phyloP scores from a whole-genome alignment of 495 filamentous ascomycete genomes.

The Lophiostoma macrostomum region DNA sequence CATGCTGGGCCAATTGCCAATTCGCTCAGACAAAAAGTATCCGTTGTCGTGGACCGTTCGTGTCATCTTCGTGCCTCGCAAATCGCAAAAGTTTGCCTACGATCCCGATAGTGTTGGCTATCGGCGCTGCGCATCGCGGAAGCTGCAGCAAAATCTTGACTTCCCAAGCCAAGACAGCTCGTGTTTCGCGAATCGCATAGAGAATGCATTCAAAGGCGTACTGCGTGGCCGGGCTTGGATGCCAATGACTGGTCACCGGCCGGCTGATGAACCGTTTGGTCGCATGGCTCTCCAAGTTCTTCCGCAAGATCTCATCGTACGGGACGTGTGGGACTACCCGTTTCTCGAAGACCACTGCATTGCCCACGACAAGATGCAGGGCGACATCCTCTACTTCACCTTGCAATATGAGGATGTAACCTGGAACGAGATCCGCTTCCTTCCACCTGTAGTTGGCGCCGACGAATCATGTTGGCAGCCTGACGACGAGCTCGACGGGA shows the following conservation, averaged over 20 bases:
- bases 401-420: slow-evolving; percentile 33
- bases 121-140: slow-evolving; percentile 32
- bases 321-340: slow-evolving; percentile 35
- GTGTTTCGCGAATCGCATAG: slow-evolving; percentile 31
- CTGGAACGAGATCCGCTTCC: slow-evolving; percentile 33
- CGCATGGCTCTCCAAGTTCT: slow-evolving; percentile 28
- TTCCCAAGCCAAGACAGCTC: slow-evolving; percentile 30
- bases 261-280: slow-evolving; percentile 27
- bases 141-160: slow-evolving; percentile 33
- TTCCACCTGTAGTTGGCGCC: slow-evolving; percentile 24
- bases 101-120: slow-evolving; percentile 33
- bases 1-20: slow-evolving; percentile 27
- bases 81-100: slow-evolving; percentile 30
- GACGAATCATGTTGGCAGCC: slow-evolving; percentile 36
- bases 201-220: slow-evolving; percentile 30
- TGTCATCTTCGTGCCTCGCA: slow-evolving; percentile 34
- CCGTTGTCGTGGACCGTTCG: slow-evolving; percentile 31
- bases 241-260: slow-evolving; percentile 31
- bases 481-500: slow-evolving; percentile 32
- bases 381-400: slow-evolving; percentile 36
- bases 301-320: slow-evolving; percentile 25
- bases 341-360: slow-evolving; percentile 39
- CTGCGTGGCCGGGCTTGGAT: slow-evolving; percentile 36
- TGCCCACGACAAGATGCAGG: slow-evolving; percentile 36
- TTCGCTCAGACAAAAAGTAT: slow-evolving; percentile 34